Evolutionary conservation across 78 protist species (phyloP), one percentile per base, ranked within the genome.

Genomic region (Tieghemostelium lacteum): DNA sequence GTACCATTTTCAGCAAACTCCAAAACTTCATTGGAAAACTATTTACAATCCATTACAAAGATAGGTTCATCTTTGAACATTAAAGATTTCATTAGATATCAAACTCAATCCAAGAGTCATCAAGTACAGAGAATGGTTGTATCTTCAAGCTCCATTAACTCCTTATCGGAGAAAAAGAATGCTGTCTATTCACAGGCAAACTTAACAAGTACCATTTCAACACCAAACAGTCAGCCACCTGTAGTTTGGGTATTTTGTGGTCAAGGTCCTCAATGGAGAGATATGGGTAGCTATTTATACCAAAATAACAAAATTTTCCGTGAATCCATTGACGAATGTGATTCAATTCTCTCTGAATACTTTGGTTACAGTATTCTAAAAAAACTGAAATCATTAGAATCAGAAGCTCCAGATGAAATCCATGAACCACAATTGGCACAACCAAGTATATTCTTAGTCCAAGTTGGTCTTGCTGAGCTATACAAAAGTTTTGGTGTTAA

Each of bases 221-320:
- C 22, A 28, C 2, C 40, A 49, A 45, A 20, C 29, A 20, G 5
- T 40, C 52, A 74, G 0, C 54, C 86, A 42, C 16, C 17, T 2
- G 10, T 78, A n/a, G 75, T 78, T 6, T 88, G 64, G 58, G 94
- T 88, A 39, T 88, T 88, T 63, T 75, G 83, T 70, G 94, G 94
- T 29, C 94, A 88, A 61, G 94, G 94, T 22, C 77, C 94, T 22
- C 94, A 88, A 71, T 88, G 94, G 94, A 65, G 55, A n/a, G 77
- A 70, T 5, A 88, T 88, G 94, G 76, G 72, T 3, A 31, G 16
- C 19, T 60, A 55, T 0, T 42, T 88, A 29, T 74, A 86, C 22
- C 10, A 39, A 29, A 45, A 73, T 17, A 85, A 86, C 19, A 12
- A 1, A 5, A 58, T 86, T 22, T 86, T 60, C 29, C 50, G 40